Conservation (phyloP, 2,329 filamentous ascomycete species). For the Xylaria hypoxylon region DNA sequence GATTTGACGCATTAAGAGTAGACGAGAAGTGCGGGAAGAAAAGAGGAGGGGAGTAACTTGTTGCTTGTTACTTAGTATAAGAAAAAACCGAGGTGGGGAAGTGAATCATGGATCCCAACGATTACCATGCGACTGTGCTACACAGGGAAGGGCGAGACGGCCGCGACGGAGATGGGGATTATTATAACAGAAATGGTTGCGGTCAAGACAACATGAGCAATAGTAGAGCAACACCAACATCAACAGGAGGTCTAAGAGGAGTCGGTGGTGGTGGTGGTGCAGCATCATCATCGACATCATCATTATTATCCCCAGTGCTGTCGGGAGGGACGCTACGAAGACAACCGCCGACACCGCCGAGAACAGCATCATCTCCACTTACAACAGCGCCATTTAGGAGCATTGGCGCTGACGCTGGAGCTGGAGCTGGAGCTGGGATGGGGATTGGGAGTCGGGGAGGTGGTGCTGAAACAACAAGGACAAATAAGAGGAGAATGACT, state of each 20-base stretch:
- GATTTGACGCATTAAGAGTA: background rate
- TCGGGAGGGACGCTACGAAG: constrained; percentile 23
- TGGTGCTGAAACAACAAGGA: constrained; percentile 16
- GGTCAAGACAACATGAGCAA: constrained; percentile 21
- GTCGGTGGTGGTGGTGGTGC: too few species aligned
- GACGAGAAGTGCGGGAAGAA: constrained; percentile 4
- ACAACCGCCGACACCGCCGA: constrained; percentile 24
- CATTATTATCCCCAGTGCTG: background rate
- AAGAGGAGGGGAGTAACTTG: constrained; percentile 16
- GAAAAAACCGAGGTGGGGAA: constrained; percentile 14
- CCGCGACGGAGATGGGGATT: constrained; percentile 20
- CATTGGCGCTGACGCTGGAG: constrained; percentile 3
- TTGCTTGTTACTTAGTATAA: background rate
- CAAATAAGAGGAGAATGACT: constrained; percentile 34
- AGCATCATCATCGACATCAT: constrained; percentile 4
- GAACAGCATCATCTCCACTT: constrained; percentile 27
- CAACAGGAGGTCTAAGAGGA: background rate
- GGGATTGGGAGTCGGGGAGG: constrained; percentile 5
- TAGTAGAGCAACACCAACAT: constrained; percentile 18
- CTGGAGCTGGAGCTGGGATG: background rate
- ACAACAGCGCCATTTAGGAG: constrained; percentile 17
- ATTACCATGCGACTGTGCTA: constrained; percentile 49
- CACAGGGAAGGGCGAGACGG: constrained; percentile 37
- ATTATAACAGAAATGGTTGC: constrained; percentile 14
- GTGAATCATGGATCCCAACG: constrained; percentile 32